Conservation (phyloP, 768 basidiomycete species). For the Calocybe gangraenosa region DNA sequence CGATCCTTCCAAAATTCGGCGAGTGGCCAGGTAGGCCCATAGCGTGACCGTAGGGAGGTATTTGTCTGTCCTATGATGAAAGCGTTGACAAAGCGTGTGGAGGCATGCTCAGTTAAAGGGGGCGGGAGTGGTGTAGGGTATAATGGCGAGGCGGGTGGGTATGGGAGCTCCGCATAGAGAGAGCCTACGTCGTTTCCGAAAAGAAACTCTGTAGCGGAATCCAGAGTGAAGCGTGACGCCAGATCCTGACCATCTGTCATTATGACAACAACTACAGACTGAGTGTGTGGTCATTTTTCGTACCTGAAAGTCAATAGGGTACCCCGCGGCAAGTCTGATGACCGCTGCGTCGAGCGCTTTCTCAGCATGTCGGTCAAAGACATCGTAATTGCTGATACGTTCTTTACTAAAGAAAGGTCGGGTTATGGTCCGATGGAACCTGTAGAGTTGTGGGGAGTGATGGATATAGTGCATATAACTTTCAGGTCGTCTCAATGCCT, state of each 20-base stretch:
- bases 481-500: not conserved
- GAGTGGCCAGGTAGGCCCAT: conserved; percentile 23
- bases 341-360: conserved; percentile 42
- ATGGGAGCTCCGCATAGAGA: conserved; percentile 43
- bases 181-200: conserved; percentile 45
- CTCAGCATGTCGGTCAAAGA: conserved; percentile 50
- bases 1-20: conserved; percentile 48
- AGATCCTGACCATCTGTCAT: conserved; percentile 35
- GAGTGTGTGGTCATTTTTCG: not conserved
- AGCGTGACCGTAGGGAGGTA: conserved; percentile 25
- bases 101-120: conserved; percentile 22
- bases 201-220: conserved; percentile 56
- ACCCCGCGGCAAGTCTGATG: conserved; percentile 37
- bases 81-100: conserved; percentile 40
- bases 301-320: conserved; percentile 57
- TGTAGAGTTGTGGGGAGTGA: conserved; percentile 16
- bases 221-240: conserved; percentile 53
- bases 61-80: conserved; percentile 23
- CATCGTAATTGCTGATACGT: conserved; percentile 57
- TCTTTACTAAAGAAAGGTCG: conserved; percentile 69
- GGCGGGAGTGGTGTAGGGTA: conserved; percentile 12
- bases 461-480: not conserved
- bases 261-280: not conserved
- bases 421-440: conserved; percentile 64
- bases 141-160: conserved; percentile 33